These are phyloP conservation scores for Xerocomus nothofagi DNA, from an alignment of 1,284 basidiomycete species.

Conservation along the genomic window DNA sequence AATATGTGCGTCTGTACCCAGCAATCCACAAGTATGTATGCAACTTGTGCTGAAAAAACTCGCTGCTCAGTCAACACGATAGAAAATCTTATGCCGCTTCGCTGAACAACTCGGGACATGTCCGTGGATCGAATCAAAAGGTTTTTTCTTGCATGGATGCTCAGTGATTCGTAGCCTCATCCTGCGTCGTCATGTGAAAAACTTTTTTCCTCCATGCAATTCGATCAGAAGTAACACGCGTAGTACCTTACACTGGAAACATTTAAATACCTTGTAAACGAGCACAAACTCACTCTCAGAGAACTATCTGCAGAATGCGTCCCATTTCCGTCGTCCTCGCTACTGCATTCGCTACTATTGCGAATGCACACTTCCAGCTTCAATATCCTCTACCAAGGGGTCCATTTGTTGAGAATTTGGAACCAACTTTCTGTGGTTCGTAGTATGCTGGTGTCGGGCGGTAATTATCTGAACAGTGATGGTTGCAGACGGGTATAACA, in stretches of 20 bases:
- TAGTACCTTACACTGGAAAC: neutral
- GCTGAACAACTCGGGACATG: neutral
- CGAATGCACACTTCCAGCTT: slow-evolving; percentile 60
- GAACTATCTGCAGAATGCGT: slow-evolving; percentile 29
- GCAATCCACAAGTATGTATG: neutral
- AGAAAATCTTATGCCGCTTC: neutral
- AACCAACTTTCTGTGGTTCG: slow-evolving; percentile 51
- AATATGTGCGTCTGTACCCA: neutral
- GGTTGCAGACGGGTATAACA: slow-evolving; percentile 46
- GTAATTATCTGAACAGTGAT: neutral
- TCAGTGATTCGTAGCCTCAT: too few species aligned
- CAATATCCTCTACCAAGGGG: slow-evolving; percentile 60
- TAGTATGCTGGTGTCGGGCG: slow-evolving; percentile 1
- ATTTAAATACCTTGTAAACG: slow-evolving; percentile 16
- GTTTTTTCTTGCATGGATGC: neutral
- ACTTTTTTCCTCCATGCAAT: slow-evolving; percentile 14
- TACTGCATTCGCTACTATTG: slow-evolving; percentile 37
- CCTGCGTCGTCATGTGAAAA: slow-evolving; percentile 23
- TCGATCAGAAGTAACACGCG: too few species aligned
- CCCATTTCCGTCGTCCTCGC: slow-evolving; percentile 35
- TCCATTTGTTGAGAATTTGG: slow-evolving; percentile 48
- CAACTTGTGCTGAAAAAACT: neutral
- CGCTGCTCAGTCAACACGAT: too few species aligned
- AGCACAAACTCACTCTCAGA: neutral
- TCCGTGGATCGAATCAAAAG: neutral